Evolutionary conservation across 371 early-diverging fungal genomes (phyloP).

Genomic region (Chytridiales sp.): DNA sequence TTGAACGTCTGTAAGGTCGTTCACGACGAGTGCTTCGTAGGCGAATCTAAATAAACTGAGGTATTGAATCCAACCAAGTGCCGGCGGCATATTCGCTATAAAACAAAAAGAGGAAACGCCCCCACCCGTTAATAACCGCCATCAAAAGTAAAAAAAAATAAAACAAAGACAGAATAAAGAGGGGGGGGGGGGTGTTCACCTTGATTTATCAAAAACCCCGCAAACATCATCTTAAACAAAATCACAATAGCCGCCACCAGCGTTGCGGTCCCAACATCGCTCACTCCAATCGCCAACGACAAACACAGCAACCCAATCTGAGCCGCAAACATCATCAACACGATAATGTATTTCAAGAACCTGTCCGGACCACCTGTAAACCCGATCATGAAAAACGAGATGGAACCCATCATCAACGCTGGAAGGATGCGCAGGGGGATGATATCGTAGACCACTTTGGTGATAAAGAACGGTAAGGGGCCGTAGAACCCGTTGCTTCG

Average conservation of each 20-base stretch:
- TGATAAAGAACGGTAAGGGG: constrained; percentile 67
- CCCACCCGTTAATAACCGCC: no score
- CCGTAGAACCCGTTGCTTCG: constrained; percentile 84
- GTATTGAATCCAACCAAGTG: constrained; percentile 75
- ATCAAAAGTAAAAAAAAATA: constrained; percentile 2
- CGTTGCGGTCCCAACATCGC: constrained; percentile 76
- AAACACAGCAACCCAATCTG: constrained; percentile 80
- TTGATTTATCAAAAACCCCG: constrained; percentile 85
- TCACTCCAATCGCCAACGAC: constrained; percentile 72
- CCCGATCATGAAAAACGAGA: constrained; percentile 87
- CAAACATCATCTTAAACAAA: constrained; percentile 88
- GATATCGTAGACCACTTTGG: constrained; percentile 60
- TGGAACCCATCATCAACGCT: constrained; percentile 76
- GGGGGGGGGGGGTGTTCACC: constrained; percentile 29
- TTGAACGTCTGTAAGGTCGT: constrained; percentile 76
- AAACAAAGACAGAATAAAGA: constrained; percentile 8
- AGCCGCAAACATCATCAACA: constrained; percentile 82
- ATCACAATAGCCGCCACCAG: constrained; percentile 75
- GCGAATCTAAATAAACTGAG: constrained; percentile 87
- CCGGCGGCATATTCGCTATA: constrained; percentile 61
- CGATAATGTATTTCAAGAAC: constrained; percentile 78
- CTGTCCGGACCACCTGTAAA: constrained; percentile 63
- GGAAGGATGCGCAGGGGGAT: constrained; percentile 80
- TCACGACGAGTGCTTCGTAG: constrained; percentile 84
- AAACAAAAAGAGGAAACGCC: no score